phyloP scores from a whole-genome alignment of 495 filamentous ascomycete genomes.

The Penicillium cataractarum region DNA sequence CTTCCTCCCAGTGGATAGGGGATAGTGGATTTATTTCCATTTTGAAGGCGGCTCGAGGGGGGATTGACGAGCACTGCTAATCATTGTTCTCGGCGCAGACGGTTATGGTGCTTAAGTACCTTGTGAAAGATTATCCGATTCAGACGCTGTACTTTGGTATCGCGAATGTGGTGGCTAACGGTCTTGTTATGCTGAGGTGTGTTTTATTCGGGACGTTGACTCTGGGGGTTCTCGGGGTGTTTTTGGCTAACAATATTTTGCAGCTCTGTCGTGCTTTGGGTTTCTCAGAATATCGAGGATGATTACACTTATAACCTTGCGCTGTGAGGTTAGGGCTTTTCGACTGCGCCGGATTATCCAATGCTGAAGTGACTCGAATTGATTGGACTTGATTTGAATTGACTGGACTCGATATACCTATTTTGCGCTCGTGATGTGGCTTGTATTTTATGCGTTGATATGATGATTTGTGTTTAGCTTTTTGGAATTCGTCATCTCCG shows the following conservation, averaged over 20 bases:
- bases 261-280: conserved; percentile 89
- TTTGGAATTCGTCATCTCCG: conserved; percentile 21
- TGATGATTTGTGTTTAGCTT: conserved; percentile 22
- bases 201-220: conserved; percentile 27
- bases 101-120: conserved; percentile 89
- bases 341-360: too few species aligned
- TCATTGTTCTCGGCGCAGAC: too few species aligned
- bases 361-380: neutral
- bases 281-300: conserved; percentile 98
- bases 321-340: conserved; percentile 53
- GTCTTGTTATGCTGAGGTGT: conserved; percentile 83
- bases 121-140: conserved; percentile 75
- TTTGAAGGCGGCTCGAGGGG: too few species aligned
- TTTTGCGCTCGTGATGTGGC: conserved; percentile 3
- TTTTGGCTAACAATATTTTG: neutral
- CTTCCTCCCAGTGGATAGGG: too few species aligned
- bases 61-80: too few species aligned
- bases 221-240: too few species aligned
- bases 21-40: too few species aligned
- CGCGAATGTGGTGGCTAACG: conserved; percentile 88
- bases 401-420: conserved; percentile 6
- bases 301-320: conserved; percentile 97
- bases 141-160: conserved; percentile 92
- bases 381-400: neutral
- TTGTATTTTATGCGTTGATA: conserved; percentile 30